Evolutionary conservation across 1,139 yeast genomes (phyloP), one percentile per base, ranked within the genome.

Genomic region (Suzukiozyma palmioleophila): DNA sequence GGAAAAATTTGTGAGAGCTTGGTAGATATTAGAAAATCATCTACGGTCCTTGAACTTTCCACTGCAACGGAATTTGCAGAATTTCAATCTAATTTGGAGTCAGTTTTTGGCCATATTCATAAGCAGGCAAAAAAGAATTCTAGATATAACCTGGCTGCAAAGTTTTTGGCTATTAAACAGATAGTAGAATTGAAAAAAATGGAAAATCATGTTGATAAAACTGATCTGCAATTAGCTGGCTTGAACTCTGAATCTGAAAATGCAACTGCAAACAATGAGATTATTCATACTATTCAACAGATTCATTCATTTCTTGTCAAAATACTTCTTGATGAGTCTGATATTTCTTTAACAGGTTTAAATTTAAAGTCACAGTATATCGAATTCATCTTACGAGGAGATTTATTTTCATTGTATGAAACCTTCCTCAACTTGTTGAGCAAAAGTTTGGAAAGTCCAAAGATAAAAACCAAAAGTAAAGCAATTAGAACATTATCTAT

Each of bases 391-490:
- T 26, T 46, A 13, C 26, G 36, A 6, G 37, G 27, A 26, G 63
- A 69, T 2, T 53, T 81, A 29, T 47, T 65, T 11, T 49, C 60
- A 3, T 59, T 75, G 2, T 80, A 79, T 50, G 82, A 79, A n/a
- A 62, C 63, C 3, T 77, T 83, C 40, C 49, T 84, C 35, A 61
- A 60, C 16, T 57, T 79, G 11, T 57, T 86, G 3, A 51, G 82
- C 12, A 59, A 56, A 5, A 62, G 76, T 0, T 57, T 83, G 37
- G 75, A 71, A 25, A 75, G 77, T 43, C 50, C 71, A 1, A 81
- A 79, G 48, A 72, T 78, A 21, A 84, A 81, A 46, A 62, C 82
- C 1, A 75, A 84, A 50, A 72, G 86, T 0, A 77, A 79, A 40
- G 86, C 90, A 0, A 68, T 86, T 24, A 79, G 79, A 43, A 73